Evolutionary conservation across 192 early-diverging fungal species (phyloP), one percentile per base, ranked within the genome.

Genomic region (Mortierella hygrophila): DNA sequence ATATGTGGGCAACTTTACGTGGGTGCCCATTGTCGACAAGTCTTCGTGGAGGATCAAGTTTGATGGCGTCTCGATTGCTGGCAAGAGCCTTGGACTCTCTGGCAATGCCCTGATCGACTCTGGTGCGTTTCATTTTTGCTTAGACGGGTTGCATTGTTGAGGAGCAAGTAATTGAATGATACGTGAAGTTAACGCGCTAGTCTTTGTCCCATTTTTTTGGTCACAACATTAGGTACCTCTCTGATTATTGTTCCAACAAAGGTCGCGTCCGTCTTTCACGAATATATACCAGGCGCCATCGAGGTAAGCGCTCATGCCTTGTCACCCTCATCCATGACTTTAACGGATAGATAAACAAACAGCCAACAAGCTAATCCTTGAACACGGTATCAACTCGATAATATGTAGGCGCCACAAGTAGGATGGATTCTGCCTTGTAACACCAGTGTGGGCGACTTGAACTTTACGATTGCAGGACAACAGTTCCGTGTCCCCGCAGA

Each of bases 341-440:
- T 4, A 26, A 49, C 47, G 26, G 37, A 23, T 15, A 49, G 2
- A 37, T 11, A 0, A 26, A 21, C 38, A 4, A n/a, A 73, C 23
- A 8, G 21, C 35, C 35, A 35, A 21, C 38, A 72, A 11, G 32
- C 20, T 75, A 10, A 75, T 11, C 18, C 6, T 13, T 75, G 1
- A 57, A 42, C 16, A 37, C 11, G 37, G 40, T 42, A 21, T 55
- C 21, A n/a, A 11, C 18, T 3, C 9, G 15, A 8, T 44, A 37
- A 55, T 68, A 29, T 44, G 42, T 44, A 84, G 82, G 82, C 16
- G 13, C 84, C 84, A 46, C 70, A 76, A 77, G 75, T 86, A 1
- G 84, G 84, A 29, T 86, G 84, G 84, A 86, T 86, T 42, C 42
- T 86, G 16, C 84, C 84, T 7, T 86, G 84, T 40, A 86, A 86